phyloP scores from a whole-genome alignment of 2,329 filamentous ascomycete genomes.

The Tolypocladium ophioglossoides region DNA sequence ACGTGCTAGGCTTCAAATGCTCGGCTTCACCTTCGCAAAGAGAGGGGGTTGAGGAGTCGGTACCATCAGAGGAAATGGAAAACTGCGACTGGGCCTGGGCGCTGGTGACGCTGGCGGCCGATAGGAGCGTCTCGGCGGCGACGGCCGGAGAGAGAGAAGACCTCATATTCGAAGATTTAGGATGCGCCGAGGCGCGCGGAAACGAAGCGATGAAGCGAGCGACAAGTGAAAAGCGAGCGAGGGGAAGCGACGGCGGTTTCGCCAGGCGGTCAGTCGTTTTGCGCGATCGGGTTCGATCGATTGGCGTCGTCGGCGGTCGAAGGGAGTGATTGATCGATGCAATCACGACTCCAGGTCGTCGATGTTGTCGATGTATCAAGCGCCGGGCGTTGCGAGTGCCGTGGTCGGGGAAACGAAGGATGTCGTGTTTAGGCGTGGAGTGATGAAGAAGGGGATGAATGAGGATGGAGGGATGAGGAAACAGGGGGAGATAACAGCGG shows the following conservation, averaged over 20 bases:
- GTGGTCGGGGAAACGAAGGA: not conserved
- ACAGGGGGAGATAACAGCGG: not conserved
- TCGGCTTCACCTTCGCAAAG: not conserved
- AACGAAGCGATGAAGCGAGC: not conserved
- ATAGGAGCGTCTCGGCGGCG: conserved; percentile 3
- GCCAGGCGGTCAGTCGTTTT: not conserved
- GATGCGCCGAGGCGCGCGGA: not conserved
- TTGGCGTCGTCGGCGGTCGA: not conserved
- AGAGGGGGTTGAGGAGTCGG: not conserved
- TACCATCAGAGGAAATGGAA: conserved; percentile 5
- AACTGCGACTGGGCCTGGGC: conserved; percentile 5
- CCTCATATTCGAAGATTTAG: conserved; percentile 4
- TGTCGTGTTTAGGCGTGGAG: not conserved
- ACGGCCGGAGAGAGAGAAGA: not conserved
- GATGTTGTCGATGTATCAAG: not conserved
- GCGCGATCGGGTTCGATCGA: not conserved
- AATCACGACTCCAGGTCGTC: not conserved
- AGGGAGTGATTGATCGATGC: not conserved
- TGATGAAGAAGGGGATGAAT: not conserved
- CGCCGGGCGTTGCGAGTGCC: not conserved
- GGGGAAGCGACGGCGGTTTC: not conserved
- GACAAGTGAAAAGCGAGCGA: not conserved
- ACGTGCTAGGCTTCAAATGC: not conserved
- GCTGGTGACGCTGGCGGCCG: conserved; percentile 1
- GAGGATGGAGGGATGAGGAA: not conserved